Conservation (phyloP, 495 filamentous ascomycete species). For the Pyrenula massariospora region DNA sequence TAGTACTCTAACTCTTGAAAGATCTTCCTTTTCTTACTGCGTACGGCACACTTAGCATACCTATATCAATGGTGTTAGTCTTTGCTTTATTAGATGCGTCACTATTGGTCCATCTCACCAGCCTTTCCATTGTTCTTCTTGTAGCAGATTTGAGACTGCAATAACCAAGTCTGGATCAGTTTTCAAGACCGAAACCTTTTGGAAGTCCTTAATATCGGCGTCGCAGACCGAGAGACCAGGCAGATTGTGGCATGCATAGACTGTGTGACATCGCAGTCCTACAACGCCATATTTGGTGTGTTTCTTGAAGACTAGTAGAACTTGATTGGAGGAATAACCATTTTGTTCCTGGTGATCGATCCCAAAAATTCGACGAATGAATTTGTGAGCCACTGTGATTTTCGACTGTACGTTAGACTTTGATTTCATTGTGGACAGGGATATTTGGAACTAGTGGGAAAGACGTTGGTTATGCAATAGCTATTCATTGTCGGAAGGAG, state of each 20-base stretch:
- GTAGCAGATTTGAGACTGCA: not conserved
- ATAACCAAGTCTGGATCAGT: not conserved
- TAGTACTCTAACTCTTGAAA: not conserved
- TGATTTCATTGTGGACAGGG: no score
- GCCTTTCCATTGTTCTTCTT: not conserved
- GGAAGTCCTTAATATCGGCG: not conserved
- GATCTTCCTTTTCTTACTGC: not conserved
- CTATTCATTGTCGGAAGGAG: not conserved
- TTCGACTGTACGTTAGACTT: no score
- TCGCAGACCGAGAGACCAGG: not conserved
- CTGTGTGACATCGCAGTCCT: not conserved
- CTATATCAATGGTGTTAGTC: not conserved
- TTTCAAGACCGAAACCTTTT: not conserved
- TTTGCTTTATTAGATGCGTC: not conserved
- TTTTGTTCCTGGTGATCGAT: not conserved
- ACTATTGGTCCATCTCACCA: not conserved
- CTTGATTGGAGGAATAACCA: not conserved
- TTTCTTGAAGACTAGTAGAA: not conserved
- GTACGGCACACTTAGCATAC: not conserved
- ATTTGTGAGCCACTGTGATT: no score
- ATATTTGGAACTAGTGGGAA: no score
- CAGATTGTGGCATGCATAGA: not conserved
- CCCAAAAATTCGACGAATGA: not conserved
- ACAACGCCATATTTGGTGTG: not conserved
- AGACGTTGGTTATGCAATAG: not conserved